phyloP scores from a whole-genome alignment of 192 early-diverging fungal species.

The Thamnidium elegans region DNA sequence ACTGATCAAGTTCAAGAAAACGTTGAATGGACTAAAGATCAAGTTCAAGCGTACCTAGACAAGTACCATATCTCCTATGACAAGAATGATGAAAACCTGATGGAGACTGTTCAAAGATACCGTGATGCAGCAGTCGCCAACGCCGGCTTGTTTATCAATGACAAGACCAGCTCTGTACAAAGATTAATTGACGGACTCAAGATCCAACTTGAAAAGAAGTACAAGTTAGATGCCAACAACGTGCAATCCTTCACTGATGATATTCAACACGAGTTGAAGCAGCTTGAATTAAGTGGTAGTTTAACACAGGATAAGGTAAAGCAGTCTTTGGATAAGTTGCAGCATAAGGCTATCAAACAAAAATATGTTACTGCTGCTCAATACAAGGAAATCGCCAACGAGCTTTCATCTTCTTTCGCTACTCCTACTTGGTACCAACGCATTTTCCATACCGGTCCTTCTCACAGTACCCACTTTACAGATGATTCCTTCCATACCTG shows the following conservation, averaged over 20 bases:
- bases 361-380: constrained; percentile 22
- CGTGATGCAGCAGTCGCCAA: constrained; percentile 17
- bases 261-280: constrained; percentile 18
- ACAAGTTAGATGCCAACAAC: constrained; percentile 13
- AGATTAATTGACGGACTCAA: constrained; percentile 17
- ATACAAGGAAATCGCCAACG: constrained; percentile 27
- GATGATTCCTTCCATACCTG: constrained; percentile 12
- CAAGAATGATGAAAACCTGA: constrained; percentile 13
- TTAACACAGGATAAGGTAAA: constrained; percentile 23
- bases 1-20: constrained; percentile 14
- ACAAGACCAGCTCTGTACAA: constrained; percentile 20
- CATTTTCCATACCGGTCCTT: not conserved
- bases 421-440: constrained; percentile 24
- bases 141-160: constrained; percentile 12
- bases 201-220: constrained; percentile 21
- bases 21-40: constrained; percentile 24
- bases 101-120: constrained; percentile 30
- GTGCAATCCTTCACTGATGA: constrained; percentile 14
- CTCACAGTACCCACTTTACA: not conserved
- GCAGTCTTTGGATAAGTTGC: constrained; percentile 21
- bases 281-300: constrained; percentile 22
- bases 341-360: constrained; percentile 20
- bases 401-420: constrained; percentile 16
- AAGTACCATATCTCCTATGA: constrained; percentile 35
- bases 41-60: constrained; percentile 25